Evolutionary conservation across 1,284 basidiomycete species (phyloP).

Genomic region (Boletus hoseneyae): DNA sequence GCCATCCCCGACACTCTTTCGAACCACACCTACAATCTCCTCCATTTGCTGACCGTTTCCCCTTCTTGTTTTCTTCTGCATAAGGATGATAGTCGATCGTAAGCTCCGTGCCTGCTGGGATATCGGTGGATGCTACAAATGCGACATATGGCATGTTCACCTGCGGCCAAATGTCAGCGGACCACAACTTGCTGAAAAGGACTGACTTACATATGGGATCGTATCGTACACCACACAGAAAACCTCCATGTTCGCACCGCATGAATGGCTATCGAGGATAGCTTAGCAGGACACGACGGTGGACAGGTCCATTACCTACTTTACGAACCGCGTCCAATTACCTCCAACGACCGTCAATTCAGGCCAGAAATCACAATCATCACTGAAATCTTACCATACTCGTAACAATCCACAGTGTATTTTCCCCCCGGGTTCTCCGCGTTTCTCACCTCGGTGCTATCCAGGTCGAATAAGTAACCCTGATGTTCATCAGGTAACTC

Average conservation of each 20-base stretch:
- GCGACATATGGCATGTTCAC: conserved; percentile 58
- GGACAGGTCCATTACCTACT: conserved; percentile 40
- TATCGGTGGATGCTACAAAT: conserved; percentile 48
- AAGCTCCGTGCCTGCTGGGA: conserved; percentile 51
- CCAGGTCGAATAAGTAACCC: conserved; percentile 57
- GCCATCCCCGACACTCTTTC: conserved; percentile 28
- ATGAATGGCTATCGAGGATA: conserved; percentile 52
- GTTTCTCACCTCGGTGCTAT: conserved; percentile 44
- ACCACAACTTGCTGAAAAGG: not conserved
- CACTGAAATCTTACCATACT: conserved; percentile 38
- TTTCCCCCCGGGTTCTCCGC: conserved; percentile 35
- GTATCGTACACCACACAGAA: conserved; percentile 61
- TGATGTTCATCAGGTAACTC: conserved; percentile 32
- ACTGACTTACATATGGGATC: conserved; percentile 45
- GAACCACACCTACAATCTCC: conserved; percentile 22
- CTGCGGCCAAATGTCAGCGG: conserved; percentile 30
- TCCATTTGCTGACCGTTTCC: conserved; percentile 21
- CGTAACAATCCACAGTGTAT: conserved; percentile 49
- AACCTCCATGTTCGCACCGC: conserved; percentile 53
- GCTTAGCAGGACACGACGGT: conserved; percentile 7
- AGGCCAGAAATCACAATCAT: not conserved
- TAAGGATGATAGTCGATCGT: conserved; percentile 62
- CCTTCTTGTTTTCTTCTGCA: conserved; percentile 28
- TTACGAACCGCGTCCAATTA: conserved; percentile 71
- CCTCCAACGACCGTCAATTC: conserved; percentile 37